These are phyloP conservation scores for Lycium barbarum DNA, from an alignment of 257 asterid species.

Conservation along the genomic window DNA sequence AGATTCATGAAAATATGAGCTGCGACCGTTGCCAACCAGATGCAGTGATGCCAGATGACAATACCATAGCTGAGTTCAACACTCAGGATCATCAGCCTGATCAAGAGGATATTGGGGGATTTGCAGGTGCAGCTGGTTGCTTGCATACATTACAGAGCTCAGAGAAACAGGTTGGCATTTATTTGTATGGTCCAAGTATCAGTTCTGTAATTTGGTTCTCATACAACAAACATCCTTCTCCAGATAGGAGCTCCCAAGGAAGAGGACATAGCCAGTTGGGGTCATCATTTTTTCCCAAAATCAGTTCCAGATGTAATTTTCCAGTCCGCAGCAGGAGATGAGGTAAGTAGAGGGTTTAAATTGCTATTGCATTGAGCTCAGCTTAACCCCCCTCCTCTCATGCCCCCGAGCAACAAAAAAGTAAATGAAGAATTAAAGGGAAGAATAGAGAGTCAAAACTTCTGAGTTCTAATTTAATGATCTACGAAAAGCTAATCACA, in stretches of 20 bases:
- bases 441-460: not conserved
- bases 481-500: not conserved
- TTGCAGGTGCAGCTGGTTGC: conserved; percentile 83
- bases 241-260: conserved; percentile 95
- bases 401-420: not conserved
- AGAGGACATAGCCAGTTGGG: conserved; percentile 93
- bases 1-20: conserved; percentile 88
- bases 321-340: conserved; percentile 94
- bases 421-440: not conserved
- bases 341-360: conserved; percentile 53
- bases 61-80: conserved; percentile 40
- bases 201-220: conserved; percentile 22
- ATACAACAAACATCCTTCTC: conserved; percentile 5
- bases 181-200: conserved; percentile 26
- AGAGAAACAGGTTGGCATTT: conserved; percentile 75
- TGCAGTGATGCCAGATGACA: conserved; percentile 44
- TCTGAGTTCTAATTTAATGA: not conserved
- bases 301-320: conserved; percentile 87
- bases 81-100: conserved; percentile 45
- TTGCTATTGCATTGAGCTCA: conserved; percentile 21
- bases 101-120: conserved; percentile 92
- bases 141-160: conserved; percentile 63
- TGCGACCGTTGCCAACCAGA: conserved; percentile 71
- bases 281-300: conserved; percentile 82
- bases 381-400: not conserved